Evolutionary conservation across 257 asterid genomes (phyloP), one percentile per base, ranked within the genome.

Genomic region (Petunia axillaris): DNA sequence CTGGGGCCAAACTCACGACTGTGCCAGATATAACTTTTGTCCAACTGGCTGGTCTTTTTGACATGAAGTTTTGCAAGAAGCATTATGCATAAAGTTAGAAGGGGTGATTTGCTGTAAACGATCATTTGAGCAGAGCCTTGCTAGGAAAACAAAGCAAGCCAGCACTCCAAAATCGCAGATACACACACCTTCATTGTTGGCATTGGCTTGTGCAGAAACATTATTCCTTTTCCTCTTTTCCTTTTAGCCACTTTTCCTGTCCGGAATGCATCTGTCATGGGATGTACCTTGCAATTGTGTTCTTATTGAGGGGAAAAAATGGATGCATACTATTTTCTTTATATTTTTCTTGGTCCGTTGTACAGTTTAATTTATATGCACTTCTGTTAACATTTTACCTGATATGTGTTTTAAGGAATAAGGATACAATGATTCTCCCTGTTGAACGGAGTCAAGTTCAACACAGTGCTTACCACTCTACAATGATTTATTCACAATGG

Each of bases 11-110:
- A 46, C 76, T 4, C 15, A 9, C 44, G 52, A 40, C 5, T 39
- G 15, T 14, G 36, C 13, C 36, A 15, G 14, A 10, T 36, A 65
- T 46, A 0, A 6, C 15, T 65, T 65, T 65, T 40, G 74, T 65
- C 5, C 1, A 14, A 65, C 73, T 13, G 36, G 15, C 6, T 39
- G 74, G 48, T 65, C 74, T 14, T 40, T 40, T 65, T 40, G 74
- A 36, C 74, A 65, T 65, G 76, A 25, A 46, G 8, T 7, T 44
- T 70, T 70, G 76, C 76, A 46, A 70, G 58, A 70, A 58, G 58
- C 59, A 25, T 70, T 46, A 70, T 46, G 76, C 59, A 70, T 46
- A 25, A 43, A 71, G 43, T 6, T 16, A 48, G 11, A 25, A 71
- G 3, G 59, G 59, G 60, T 70, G 40, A 46, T 25, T 70, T 5